Conservation (phyloP, 2,329 filamentous ascomycete genomes). For the Penicillium sp. region DNA sequence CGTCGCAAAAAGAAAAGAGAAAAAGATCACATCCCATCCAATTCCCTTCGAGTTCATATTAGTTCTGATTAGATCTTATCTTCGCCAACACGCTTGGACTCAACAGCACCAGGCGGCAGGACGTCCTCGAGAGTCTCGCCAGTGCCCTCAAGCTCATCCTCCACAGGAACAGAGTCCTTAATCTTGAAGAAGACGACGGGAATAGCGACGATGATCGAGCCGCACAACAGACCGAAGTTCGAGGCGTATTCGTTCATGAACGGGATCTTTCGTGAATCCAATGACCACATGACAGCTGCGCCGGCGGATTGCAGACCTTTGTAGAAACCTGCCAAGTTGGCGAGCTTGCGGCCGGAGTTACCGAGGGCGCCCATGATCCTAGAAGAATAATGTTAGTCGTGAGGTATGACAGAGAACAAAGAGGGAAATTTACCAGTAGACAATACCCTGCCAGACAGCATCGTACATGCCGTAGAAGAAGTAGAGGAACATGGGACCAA, state of each 20-base stretch:
- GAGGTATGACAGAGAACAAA: background rate
- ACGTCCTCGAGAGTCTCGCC: slow-evolving; percentile 78
- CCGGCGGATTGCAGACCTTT: slow-evolving; percentile 83
- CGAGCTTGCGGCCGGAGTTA: slow-evolving; percentile 85
- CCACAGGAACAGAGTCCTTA: slow-evolving; percentile 68
- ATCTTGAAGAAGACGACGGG: slow-evolving; percentile 75
- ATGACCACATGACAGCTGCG: slow-evolving; percentile 57
- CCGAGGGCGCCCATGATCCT: slow-evolving; percentile 87
- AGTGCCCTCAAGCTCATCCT: slow-evolving; percentile 76
- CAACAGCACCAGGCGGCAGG: slow-evolving; percentile 25
- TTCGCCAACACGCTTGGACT: slow-evolving; percentile 5
- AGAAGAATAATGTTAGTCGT: background rate
- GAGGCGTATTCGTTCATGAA: slow-evolving; percentile 69
- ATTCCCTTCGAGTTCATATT: background rate
- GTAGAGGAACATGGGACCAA: slow-evolving; percentile 79
- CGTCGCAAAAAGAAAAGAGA: background rate
- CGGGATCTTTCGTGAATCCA: slow-evolving; percentile 60
- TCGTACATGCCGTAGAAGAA: slow-evolving; percentile 88
- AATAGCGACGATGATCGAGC: slow-evolving; percentile 68
- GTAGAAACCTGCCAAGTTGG: slow-evolving; percentile 86
- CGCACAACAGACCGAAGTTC: slow-evolving; percentile 67
- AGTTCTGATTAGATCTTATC: slow-evolving; percentile 6
- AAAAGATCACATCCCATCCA: background rate
- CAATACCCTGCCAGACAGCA: slow-evolving; percentile 79
- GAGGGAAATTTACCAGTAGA: slow-evolving; percentile 67